Conservation (phyloP, 441 rosid species). For the Adansonia rubrostipa region DNA sequence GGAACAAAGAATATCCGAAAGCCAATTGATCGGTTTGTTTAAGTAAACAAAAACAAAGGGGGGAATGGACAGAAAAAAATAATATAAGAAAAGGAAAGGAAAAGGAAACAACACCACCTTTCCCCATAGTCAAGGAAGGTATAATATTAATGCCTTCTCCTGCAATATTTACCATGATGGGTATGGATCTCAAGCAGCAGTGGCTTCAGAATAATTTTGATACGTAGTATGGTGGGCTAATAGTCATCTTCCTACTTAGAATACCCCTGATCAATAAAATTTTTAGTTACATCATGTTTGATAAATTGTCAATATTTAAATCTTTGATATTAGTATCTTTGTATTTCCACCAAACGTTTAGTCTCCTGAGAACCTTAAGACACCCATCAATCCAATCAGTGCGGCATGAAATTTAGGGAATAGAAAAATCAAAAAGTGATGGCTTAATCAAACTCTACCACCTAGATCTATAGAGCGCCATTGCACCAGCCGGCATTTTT, state of each 20-base stretch:
- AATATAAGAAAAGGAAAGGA: background rate
- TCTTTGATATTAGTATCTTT: constrained; percentile 19
- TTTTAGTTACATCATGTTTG: too few relatives aligned
- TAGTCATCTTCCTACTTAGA: constrained; percentile 43
- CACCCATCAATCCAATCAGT: constrained; percentile 35
- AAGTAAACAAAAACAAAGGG: constrained; percentile 26
- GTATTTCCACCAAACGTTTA: constrained; percentile 32
- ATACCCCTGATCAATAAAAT: too few relatives aligned
- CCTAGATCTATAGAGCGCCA: constrained; percentile 55
- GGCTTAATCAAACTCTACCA: constrained; percentile 45
- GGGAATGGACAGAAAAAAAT: background rate
- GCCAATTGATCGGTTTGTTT: constrained; percentile 36
- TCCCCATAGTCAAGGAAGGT: constrained; percentile 38
- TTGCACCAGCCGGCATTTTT: constrained; percentile 64
- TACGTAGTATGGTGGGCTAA: constrained; percentile 36
- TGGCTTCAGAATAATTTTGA: constrained; percentile 17
- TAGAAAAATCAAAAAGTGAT: constrained; percentile 22
- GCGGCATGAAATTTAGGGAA: background rate
- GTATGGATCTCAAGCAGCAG: constrained; percentile 21
- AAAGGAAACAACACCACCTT: constrained; percentile 14
- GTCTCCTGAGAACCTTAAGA: constrained; percentile 22
- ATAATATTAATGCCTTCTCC: constrained; percentile 24
- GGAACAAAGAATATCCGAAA: constrained; percentile 33
- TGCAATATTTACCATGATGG: constrained; percentile 32
- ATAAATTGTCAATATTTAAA: too few relatives aligned